Base-by-base conservation (phyloP, 164 flowering plant genomes). In the Dillenia turbinata region DNA sequence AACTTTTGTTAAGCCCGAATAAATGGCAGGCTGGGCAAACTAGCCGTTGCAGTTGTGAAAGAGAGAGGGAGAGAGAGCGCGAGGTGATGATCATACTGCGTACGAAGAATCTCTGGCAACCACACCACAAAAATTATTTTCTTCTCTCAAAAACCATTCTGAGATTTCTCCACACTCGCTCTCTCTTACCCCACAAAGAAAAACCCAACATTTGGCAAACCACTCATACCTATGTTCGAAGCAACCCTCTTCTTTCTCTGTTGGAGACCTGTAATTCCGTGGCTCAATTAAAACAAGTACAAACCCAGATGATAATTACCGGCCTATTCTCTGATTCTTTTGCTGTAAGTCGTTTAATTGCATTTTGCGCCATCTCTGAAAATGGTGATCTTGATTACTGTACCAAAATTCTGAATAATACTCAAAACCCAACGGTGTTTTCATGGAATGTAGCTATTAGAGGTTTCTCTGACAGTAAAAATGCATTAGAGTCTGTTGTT, bases 391-490 rank as follows among this genome's bases (percentile, higher is more conserved):
- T 77, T 19, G 65, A 56, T 22, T 80, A 84, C 46, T 75, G 79
- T 54, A 53, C 49, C 15, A 71, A 49, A 43, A 69, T 85, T 48
- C 16, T 88, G 65, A 15, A 14, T n/a, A 51, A 61, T 55, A 51
- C 61, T 40, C 62, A 57, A 7, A 74, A 73, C 65, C 78, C 82
- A 3, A 78, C 75, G 62, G 59, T 51, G 5, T 82, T 76, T 61
- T 72, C 86, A 16, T 87, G 83, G 84, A 85, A 85, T 58, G 47
- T 79, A 2, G 69, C 76, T 1, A 81, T 85, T 50, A 68, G 86
- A 48, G 83, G 83, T 12, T 75, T 15, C 46, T 48, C 66, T 1
- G 85, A 81, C 19, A 69, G 81, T 46, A 66, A 63, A 9, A 66
- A 46, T 2, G 76, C 77, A 0, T 14, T 43, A 26, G 72, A 77